phyloP scores from a whole-genome alignment of 108 stramenopile species.

The Fragilaria radians region DNA sequence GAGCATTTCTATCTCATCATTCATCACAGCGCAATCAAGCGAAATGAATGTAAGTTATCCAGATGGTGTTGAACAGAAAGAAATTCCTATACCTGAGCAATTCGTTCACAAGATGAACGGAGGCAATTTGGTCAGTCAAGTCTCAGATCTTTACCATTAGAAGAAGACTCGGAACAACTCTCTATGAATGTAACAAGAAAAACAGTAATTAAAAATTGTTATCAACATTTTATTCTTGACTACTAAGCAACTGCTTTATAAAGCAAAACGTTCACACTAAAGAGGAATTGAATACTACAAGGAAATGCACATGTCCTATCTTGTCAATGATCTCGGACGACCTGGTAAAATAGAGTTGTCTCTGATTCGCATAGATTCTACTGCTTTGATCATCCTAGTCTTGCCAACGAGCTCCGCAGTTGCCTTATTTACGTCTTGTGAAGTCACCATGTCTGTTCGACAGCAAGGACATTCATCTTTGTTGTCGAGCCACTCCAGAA shows the following conservation, averaged over 20 bases:
- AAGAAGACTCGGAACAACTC: too few species aligned
- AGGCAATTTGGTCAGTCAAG: constrained; percentile 60
- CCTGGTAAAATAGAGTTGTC: neutral
- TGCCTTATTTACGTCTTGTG: constrained; percentile 8
- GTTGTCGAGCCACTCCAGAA: constrained; percentile 32
- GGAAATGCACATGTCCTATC: too few species aligned
- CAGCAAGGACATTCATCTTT: constrained; percentile 34
- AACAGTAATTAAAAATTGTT: too few species aligned
- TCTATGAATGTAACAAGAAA: too few species aligned
- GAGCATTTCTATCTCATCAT: constrained; percentile 49
- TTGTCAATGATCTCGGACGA: too few species aligned
- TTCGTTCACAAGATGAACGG: constrained; percentile 77
- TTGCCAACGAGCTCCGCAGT: neutral
- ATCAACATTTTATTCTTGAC: too few species aligned
- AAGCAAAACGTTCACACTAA: too few species aligned
- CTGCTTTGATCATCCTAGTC: neutral
- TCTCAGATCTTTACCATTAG: constrained; percentile 89
- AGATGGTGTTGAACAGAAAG: constrained; percentile 84
- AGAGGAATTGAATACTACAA: too few species aligned
- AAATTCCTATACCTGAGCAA: constrained; percentile 97
- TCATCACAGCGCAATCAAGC: constrained; percentile 85
- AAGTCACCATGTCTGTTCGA: constrained; percentile 24
- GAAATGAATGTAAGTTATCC: constrained; percentile 97
- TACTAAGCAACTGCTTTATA: too few species aligned
- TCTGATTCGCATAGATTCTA: neutral